Evolutionary conservation across 2,329 filamentous ascomycete species (phyloP), one percentile per base, ranked within the genome.

Genomic region (Fusarium tricinctum): DNA sequence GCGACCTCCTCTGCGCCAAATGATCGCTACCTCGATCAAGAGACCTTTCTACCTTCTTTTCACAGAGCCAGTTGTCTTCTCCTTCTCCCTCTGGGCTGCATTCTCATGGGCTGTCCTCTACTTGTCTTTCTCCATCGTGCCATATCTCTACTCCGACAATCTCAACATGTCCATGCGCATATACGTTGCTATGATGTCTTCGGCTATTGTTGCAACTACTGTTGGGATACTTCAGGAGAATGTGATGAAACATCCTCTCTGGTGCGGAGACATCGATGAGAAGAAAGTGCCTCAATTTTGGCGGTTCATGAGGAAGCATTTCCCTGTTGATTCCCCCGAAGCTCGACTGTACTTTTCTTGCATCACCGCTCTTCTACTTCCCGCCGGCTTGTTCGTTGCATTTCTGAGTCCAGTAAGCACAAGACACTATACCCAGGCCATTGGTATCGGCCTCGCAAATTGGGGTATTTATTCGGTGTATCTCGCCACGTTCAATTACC

Each of bases 101-200:
- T 97, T 97, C 77, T 90, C 90, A 20, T 97, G 94, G 94, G 93
- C 91, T 0, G 87, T 97, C 0, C 86, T 97, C 0, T 97, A 97
- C 77, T 82, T 97, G 19, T 93, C 91, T 14, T 95, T 97, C 71
- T 88, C 88, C 15, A 91, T 92, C 2, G 88, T 97, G 7, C 92
- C 94, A 0, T 85, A 96, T 6, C 89, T 97, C 23, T 97, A 96
- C 78, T 74, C 82, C 22, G 85, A 82, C 7, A 80, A 82, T 69
- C 95, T 97, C 81, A 85, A 84, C 62, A 80, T 89, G 35, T 85
- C 86, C 1, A 92, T 92, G 50, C 87, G 89, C 9, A 86, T 95
- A 6, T 97, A 97, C 72, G 81, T 86, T 0, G 87, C 92, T 22
- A 90, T 96, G 81, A 88, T 88, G 57, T 81, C 91, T 30, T 92